A percentile compares a stretch with the other conserved stretches of the same genome.
Conservation (phyloP, 2,329 filamentous ascomycete species). For the Hypoxylon sp. region DNA sequence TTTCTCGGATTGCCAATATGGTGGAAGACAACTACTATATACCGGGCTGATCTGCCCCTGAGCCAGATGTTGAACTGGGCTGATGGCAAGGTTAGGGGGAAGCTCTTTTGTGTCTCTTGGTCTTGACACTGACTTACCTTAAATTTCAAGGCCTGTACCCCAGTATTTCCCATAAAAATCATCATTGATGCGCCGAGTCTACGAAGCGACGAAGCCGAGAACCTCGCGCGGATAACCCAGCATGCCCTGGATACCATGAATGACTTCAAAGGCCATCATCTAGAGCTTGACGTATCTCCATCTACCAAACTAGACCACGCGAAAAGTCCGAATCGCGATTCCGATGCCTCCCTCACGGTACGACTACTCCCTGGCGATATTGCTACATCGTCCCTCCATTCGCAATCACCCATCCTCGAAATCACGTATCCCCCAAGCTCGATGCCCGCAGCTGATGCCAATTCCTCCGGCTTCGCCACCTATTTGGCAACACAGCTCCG, state of each 20-base stretch:
- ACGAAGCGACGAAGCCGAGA: slow-evolving; percentile 71
- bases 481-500: slow-evolving; percentile 83
- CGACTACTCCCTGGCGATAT: slow-evolving; percentile 71
- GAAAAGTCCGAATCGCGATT: slow-evolving; percentile 45
- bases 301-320: slow-evolving; percentile 39
- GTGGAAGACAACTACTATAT: slow-evolving; percentile 94
- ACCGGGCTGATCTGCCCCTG: slow-evolving; percentile 83
- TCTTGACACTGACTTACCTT: too few relatives aligned
- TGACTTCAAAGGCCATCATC: slow-evolving; percentile 84
- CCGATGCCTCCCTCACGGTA: slow-evolving; percentile 72
- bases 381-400: slow-evolving; percentile 69
- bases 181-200: slow-evolving; percentile 75
- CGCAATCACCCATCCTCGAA: slow-evolving; percentile 75
- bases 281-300: slow-evolving; percentile 73
- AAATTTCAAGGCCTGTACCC: slow-evolving; percentile 75
- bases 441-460: slow-evolving; percentile 71
- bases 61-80: slow-evolving; percentile 91
- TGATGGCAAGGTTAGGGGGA: slow-evolving; percentile 78
- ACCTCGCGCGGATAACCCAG: slow-evolving; percentile 82
- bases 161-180: slow-evolving; percentile 87
- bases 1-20: slow-evolving; percentile 90
- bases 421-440: slow-evolving; percentile 78
- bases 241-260: slow-evolving; percentile 86
- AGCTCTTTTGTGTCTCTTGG: not conserved
- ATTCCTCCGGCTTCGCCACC: slow-evolving; percentile 76